Percentiles rank a stretch among this genome's conserved stretches.
These are phyloP conservation scores for Trametes versicolor DNA, from an alignment of 1,284 basidiomycete species.

Conservation along the genomic window DNA sequence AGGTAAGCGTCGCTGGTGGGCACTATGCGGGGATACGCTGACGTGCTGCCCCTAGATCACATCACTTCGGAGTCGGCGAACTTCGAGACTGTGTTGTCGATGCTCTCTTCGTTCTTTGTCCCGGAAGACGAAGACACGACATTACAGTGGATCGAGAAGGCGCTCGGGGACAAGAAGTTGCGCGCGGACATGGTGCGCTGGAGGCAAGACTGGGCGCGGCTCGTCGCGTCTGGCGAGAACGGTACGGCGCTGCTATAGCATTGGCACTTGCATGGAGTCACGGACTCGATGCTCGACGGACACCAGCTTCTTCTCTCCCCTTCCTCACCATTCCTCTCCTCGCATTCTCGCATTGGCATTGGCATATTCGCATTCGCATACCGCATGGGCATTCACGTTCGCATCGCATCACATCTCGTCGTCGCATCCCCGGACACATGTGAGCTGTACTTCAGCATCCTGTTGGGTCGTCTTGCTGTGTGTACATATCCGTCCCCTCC, in stretches of 20 bases:
- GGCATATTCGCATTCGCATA: slow-evolving; percentile 5
- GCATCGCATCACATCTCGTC: slow-evolving; percentile 15
- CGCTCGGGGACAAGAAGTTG: slow-evolving; percentile 77
- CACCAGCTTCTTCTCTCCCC: slow-evolving; percentile 20
- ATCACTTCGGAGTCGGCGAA: slow-evolving; percentile 81
- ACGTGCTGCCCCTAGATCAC: slow-evolving; percentile 61
- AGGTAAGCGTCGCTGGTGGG: slow-evolving; percentile 55
- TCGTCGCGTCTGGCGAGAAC: slow-evolving; percentile 76
- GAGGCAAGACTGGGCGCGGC: slow-evolving; percentile 76
- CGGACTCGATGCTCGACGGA: slow-evolving; percentile 32
- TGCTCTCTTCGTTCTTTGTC: slow-evolving; percentile 92
- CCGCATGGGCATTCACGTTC: slow-evolving; percentile 7
- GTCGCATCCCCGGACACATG: slow-evolving; percentile 20
- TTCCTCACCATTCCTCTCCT: not conserved
- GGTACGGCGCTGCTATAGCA: slow-evolving; percentile 68
- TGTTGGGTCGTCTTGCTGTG: slow-evolving; percentile 28
- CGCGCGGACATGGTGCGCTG: slow-evolving; percentile 74
- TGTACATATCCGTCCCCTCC: slow-evolving; percentile 27
- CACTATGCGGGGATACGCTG: not conserved
- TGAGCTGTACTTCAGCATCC: slow-evolving; percentile 25
- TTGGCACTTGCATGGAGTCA: slow-evolving; percentile 3
- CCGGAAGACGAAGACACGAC: slow-evolving; percentile 88
- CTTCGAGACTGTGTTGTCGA: slow-evolving; percentile 90
- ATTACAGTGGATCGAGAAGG: slow-evolving; percentile 82
- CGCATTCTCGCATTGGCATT: slow-evolving; percentile 1